Evolutionary conservation across 2,329 filamentous ascomycete species (phyloP).

Genomic region (Aquanectria penicillioides): DNA sequence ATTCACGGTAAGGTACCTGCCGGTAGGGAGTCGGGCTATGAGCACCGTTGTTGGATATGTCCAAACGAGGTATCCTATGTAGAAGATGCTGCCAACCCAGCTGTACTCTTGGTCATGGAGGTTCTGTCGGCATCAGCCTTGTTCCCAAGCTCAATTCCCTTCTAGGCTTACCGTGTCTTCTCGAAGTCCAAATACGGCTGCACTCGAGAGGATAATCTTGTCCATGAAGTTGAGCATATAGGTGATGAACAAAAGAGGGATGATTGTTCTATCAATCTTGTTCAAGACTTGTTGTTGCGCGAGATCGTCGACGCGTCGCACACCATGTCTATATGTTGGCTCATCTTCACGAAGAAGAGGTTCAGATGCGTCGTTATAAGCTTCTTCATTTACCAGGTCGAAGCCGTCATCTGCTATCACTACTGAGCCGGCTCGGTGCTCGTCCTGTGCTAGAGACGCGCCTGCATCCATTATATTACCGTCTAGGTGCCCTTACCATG

Average conservation of each 20-base stretch:
- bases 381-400: not conserved
- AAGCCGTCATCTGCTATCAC: not conserved
- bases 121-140: constrained; percentile 24
- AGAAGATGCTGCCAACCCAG: constrained; percentile 65
- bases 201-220: constrained; percentile 66
- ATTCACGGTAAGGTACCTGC: constrained; percentile 58
- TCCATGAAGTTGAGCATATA: constrained; percentile 72
- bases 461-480: not conserved
- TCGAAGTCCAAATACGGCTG: constrained; percentile 65
- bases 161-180: constrained; percentile 52
- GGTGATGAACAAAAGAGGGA: constrained; percentile 66
- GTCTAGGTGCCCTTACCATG: not conserved
- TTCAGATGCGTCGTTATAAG: not conserved
- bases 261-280: constrained; percentile 65
- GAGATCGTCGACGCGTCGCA: not conserved
- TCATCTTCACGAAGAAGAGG: constrained; percentile 22
- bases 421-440: not conserved
- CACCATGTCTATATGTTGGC: too few relatives aligned
- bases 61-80: constrained; percentile 59
- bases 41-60: constrained; percentile 61
- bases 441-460: not conserved
- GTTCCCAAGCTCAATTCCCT: too few relatives aligned
- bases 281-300: constrained; percentile 53
- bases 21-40: constrained; percentile 57
- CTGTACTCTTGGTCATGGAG: constrained; percentile 63